Base-by-base conservation (phyloP, 768 basidiomycete species). In the Panaeolus papilionaceus region DNA sequence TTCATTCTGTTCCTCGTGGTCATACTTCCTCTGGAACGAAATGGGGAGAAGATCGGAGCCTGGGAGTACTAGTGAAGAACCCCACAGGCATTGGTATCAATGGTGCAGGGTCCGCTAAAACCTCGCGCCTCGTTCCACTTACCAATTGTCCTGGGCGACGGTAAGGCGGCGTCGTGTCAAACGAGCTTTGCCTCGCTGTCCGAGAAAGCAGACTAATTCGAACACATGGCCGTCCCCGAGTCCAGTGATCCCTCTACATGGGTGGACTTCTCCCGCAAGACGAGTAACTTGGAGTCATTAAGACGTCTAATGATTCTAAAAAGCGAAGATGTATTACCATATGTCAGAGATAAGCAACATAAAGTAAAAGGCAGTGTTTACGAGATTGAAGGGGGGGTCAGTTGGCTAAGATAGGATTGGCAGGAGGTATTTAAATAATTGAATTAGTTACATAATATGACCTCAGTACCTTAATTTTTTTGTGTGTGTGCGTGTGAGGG, bases 401-500 rank as follows among this genome's bases (percentile, higher is more conserved):
- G 49, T 28, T 51, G 49, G 26, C 49, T 18, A 23, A 28, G 20
- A 28, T 58, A 16, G 54, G 54, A 28, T 58, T 37, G 54, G 54
- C 8, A 33, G 12, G 11, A 33, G 54, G 4, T 12, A 33, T 58
- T 58, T 58, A 51, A 51, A 51, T 51, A 23, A 23, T 23, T 23
- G 23, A 51, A 51, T 51, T 51, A 58, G 26, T 58, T 58, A 58
- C 54, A 33, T 58, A 58, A 58, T 58, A 58, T 58, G 54, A 58
- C 54, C 54, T 58, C 54, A 58, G 54, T 37, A 28, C 26, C n/a
- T 51, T 58, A 58, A 58, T 58, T 58, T 58, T 58, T 58, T 58
- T 58, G n/a, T 23, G 54, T 58, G 54, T 58, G 54, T 58, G 54
- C 54, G 54, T 58, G 54, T 58, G 54, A 58, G 54, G 54, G 54